Evolutionary conservation across 768 basidiomycete genomes (phyloP).

Genomic region (Pholiota microspora): DNA sequence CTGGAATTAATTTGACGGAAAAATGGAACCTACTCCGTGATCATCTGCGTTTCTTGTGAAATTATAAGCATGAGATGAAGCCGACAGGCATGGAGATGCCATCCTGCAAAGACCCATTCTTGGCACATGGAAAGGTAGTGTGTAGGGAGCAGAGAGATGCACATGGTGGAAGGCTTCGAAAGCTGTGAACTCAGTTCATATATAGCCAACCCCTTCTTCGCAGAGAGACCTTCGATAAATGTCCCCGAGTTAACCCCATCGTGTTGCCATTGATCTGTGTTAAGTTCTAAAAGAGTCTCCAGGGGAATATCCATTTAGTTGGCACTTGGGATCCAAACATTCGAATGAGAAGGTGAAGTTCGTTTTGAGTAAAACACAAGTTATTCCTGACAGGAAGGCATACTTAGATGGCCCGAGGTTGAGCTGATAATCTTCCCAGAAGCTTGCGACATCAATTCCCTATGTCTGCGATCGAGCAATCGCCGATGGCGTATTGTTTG

Average conservation of each 20-base stretch:
- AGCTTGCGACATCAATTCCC: slow-evolving; percentile 5
- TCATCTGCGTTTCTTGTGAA: slow-evolving; percentile 13
- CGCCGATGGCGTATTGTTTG: slow-evolving; percentile 8
- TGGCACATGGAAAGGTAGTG: not conserved
- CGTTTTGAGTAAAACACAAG: slow-evolving; percentile 5
- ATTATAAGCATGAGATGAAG: slow-evolving; percentile 13
- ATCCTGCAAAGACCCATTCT: slow-evolving; percentile 4
- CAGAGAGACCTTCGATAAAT: not conserved
- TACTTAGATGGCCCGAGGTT: slow-evolving; percentile 8
- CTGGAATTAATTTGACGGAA: slow-evolving; percentile 10
- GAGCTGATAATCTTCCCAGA: not conserved
- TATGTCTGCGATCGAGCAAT: slow-evolving; percentile 12
- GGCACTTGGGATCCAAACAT: slow-evolving; percentile 5
- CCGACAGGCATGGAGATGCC: slow-evolving; percentile 17
- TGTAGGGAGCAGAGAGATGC: slow-evolving; percentile 10
- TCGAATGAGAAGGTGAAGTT: slow-evolving; percentile 6
- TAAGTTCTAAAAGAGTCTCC: slow-evolving; percentile 6
- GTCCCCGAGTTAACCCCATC: slow-evolving; percentile 19
- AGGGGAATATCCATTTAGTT: slow-evolving; percentile 5
- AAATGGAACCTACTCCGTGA: slow-evolving; percentile 13
- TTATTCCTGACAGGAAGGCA: slow-evolving; percentile 9
- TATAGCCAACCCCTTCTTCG: slow-evolving; percentile 5
- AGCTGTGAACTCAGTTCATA: slow-evolving; percentile 15
- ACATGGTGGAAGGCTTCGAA: slow-evolving; percentile 17
- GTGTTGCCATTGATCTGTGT: slow-evolving; percentile 7